Evolutionary conservation across 1,139 yeast genomes (phyloP).

Genomic region (Candida labiduridarum): DNA sequence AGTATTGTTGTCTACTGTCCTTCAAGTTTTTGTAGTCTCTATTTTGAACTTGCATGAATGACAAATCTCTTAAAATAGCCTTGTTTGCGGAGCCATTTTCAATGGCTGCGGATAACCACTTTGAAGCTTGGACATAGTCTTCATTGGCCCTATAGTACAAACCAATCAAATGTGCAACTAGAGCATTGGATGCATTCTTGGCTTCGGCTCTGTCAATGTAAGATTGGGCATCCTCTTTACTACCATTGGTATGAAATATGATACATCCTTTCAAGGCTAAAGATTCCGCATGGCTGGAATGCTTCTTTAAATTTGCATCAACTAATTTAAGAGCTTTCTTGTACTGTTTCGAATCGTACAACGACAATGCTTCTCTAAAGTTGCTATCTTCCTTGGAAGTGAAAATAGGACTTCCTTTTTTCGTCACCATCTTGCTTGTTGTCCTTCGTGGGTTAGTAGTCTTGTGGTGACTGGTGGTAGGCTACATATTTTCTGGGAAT

Average conservation of each 20-base stretch:
- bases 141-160: conserved; percentile 73
- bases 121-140: conserved; percentile 75
- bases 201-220: conserved; percentile 63
- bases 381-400: conserved; percentile 62
- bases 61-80: conserved; percentile 80
- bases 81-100: conserved; percentile 79
- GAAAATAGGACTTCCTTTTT: conserved; percentile 36
- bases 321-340: conserved; percentile 79
- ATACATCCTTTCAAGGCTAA: conserved; percentile 83
- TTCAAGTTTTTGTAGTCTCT: conserved; percentile 71
- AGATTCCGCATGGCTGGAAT: conserved; percentile 77
- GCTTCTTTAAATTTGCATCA: conserved; percentile 77
- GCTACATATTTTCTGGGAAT: background rate
- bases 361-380: conserved; percentile 79
- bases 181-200: conserved; percentile 60
- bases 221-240: conserved; percentile 64
- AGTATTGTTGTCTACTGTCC: conserved; percentile 64
- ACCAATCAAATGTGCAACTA: conserved; percentile 86
- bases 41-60: conserved; percentile 76
- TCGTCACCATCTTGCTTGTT: conserved; percentile 22
- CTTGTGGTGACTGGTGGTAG: background rate
- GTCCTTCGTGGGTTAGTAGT: background rate
- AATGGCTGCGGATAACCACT: conserved; percentile 76
- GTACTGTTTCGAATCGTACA: conserved; percentile 85
- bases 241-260: conserved; percentile 49